These are phyloP conservation scores for Tetradesmus obliquus DNA, from an alignment of 139 green algal genomes.

Conservation along the genomic window DNA sequence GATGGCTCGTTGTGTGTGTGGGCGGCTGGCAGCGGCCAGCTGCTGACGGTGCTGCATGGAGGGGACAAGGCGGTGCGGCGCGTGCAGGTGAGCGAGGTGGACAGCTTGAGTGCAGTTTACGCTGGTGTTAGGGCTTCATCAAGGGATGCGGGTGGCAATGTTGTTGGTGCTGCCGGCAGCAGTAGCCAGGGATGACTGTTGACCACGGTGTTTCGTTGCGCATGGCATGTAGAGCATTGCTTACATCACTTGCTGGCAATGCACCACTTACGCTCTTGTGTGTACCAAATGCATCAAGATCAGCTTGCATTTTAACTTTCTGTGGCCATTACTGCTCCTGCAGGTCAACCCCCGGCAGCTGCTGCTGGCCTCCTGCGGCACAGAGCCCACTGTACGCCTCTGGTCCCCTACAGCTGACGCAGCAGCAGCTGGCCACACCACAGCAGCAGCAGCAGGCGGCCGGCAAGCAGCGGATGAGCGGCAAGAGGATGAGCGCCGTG, in stretches of 20 bases:
- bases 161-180: not conserved
- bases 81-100: conserved; percentile 20
- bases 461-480: not conserved
- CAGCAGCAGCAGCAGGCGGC: not conserved
- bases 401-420: conserved; percentile 56
- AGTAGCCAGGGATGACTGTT: not conserved
- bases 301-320: not conserved
- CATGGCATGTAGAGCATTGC: not conserved
- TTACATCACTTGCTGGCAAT: not conserved
- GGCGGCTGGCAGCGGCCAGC: conserved; percentile 47
- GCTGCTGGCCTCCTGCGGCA: conserved; percentile 61
- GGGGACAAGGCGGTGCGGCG: conserved; percentile 3
- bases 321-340: not conserved
- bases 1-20: conserved; percentile 83
- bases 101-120: not conserved
- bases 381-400: conserved; percentile 57
- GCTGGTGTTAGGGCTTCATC: not conserved
- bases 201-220: not conserved
- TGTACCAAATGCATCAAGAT: not conserved
- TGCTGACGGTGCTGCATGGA: conserved; percentile 39
- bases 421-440: not conserved
- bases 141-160: not conserved
- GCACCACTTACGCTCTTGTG: not conserved
- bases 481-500: not conserved
- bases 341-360: conserved; percentile 57